phyloP scores from a whole-genome alignment of 805 yeast genomes.

The Lachancea sp. region DNA sequence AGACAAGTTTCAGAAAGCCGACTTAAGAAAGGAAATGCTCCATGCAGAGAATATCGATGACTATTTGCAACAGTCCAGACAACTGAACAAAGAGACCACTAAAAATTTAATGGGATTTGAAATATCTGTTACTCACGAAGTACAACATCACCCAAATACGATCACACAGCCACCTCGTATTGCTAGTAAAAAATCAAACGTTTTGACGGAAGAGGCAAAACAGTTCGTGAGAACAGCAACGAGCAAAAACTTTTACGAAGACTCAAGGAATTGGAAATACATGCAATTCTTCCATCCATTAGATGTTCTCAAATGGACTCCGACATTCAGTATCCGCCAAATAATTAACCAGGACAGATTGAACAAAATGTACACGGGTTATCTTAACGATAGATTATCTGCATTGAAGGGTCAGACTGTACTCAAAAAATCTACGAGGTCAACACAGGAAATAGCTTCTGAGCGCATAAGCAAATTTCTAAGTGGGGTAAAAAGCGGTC shows the following conservation, averaged over 20 bases:
- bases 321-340: slow-evolving; percentile 25
- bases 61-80: slow-evolving; percentile 16
- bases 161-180: slow-evolving; percentile 22
- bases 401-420: slow-evolving; percentile 23
- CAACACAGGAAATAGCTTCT: slow-evolving; percentile 7
- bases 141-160: slow-evolving; percentile 29
- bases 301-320: slow-evolving; percentile 34
- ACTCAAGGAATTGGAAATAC: slow-evolving; percentile 14
- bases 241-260: slow-evolving; percentile 24
- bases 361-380: slow-evolving; percentile 16
- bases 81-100: slow-evolving; percentile 15
- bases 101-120: slow-evolving; percentile 35
- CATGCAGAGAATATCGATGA: slow-evolving; percentile 10
- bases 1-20: slow-evolving; percentile 17
- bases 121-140: slow-evolving; percentile 33
- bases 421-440: slow-evolving; percentile 8
- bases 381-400: slow-evolving; percentile 22
- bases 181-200: slow-evolving; percentile 14
- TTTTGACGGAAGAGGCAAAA: slow-evolving; percentile 39
- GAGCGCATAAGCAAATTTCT: slow-evolving; percentile 13
- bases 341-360: slow-evolving; percentile 18
- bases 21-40: slow-evolving; percentile 9
- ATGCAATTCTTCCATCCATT: slow-evolving; percentile 27
- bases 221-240: slow-evolving; percentile 37
- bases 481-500: slow-evolving; percentile 1